A percentile compares a stretch with the other conserved stretches of the same genome.
Evolutionary conservation across 1,139 yeast genomes (phyloP).

Genomic region (Yamadazyma triangularis): DNA sequence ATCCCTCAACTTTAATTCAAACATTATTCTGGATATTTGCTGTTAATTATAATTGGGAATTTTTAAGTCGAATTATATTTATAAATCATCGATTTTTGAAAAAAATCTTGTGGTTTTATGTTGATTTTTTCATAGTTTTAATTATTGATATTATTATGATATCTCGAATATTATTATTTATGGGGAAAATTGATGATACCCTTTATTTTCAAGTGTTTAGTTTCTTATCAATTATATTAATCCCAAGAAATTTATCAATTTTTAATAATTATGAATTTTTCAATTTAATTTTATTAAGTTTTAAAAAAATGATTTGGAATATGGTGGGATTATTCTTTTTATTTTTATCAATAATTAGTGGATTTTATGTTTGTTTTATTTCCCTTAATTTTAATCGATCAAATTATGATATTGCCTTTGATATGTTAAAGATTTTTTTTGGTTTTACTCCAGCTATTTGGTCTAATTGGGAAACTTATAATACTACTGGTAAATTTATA

Average conservation of each 20-base stretch:
- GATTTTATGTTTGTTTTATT: constrained; percentile 55
- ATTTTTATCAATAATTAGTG: constrained; percentile 49
- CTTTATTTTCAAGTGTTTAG: constrained; percentile 33
- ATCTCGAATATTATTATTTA: constrained; percentile 14
- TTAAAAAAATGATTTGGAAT: constrained; percentile 53
- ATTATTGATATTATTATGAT: constrained; percentile 29
- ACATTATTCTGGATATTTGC: constrained; percentile 31
- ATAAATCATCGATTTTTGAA: constrained; percentile 39
- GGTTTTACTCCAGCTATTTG: constrained; percentile 66
- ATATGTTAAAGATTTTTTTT: constrained; percentile 51
- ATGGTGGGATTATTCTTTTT: constrained; percentile 49
- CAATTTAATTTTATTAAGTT: constrained; percentile 49
- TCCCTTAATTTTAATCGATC: constrained; percentile 46
- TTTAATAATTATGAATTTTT: constrained; percentile 53
- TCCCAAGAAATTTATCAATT: constrained; percentile 52
- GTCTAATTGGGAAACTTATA: constrained; percentile 54
- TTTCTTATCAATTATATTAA: constrained; percentile 47
- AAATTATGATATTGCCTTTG: constrained; percentile 50
- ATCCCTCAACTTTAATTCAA: constrained; percentile 14
- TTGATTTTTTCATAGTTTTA: constrained; percentile 30
- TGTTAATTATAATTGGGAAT: constrained; percentile 34
- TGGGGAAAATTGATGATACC: constrained; percentile 8
- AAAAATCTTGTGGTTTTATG: constrained; percentile 39
- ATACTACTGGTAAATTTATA: constrained; percentile 44
- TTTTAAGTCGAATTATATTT: constrained; percentile 33